Conservation (phyloP, 176 grass and related monocot genomes). For the Cymbopogon citratus region DNA sequence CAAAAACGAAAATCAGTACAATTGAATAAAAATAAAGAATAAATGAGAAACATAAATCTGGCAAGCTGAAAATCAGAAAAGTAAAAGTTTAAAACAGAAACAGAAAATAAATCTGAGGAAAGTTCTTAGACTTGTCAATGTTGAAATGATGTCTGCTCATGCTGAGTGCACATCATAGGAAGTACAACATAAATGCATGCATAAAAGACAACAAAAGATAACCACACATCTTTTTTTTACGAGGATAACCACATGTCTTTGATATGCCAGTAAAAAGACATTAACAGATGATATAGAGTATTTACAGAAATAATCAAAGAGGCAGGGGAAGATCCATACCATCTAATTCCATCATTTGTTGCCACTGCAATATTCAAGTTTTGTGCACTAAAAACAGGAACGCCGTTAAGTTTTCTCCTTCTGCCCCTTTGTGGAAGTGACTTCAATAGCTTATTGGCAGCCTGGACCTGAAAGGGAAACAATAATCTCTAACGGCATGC, state of each 20-base stretch:
- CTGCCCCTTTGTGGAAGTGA: conserved; percentile 53
- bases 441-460: conserved; percentile 79
- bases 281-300: not conserved
- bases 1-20: not conserved
- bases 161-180: not conserved
- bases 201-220: not conserved
- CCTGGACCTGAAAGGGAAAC: conserved; percentile 65
- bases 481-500: not conserved
- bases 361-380: conserved; percentile 97
- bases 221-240: not conserved
- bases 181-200: not conserved
- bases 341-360: conserved; percentile 92
- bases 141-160: conserved; percentile 3
- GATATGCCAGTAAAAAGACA: not conserved
- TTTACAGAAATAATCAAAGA: not conserved
- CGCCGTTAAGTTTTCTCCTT: conserved; percentile 70
- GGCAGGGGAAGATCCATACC: conserved; percentile 45
- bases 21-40: not conserved
- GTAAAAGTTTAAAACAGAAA: not conserved
- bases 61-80: not conserved
- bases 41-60: not conserved
- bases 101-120: not conserved
- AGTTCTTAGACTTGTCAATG: not conserved
- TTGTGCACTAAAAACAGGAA: conserved; percentile 85
- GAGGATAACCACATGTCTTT: not conserved